Evolutionary conservation across 306 rosid species (phyloP).

Genomic region (Comarum palustre): DNA sequence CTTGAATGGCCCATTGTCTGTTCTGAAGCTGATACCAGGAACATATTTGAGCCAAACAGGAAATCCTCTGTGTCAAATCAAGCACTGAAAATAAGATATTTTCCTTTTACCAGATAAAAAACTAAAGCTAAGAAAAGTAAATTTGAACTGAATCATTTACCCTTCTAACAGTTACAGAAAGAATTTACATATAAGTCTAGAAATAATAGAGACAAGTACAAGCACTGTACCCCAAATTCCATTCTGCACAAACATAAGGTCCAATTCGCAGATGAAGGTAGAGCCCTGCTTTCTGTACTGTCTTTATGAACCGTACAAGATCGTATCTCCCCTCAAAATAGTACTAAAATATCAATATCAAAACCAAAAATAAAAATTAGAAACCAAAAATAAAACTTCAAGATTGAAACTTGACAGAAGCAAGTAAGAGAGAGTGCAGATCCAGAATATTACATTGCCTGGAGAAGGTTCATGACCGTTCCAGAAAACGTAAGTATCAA

Average conservation of each 20-base stretch:
- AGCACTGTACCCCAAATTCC: constrained; percentile 83
- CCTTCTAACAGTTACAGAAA: background rate
- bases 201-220: background rate
- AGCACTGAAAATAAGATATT: background rate
- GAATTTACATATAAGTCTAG: background rate
- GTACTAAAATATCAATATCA: constrained; percentile 51
- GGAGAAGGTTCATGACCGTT: constrained; percentile 94
- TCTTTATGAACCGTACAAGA: constrained; percentile 79
- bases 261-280: constrained; percentile 95
- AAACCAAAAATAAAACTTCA: background rate
- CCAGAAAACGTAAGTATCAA: constrained; percentile 96
- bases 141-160: background rate
- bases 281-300: constrained; percentile 83
- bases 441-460: constrained; percentile 63
- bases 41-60: constrained; percentile 98
- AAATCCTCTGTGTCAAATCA: constrained; percentile 63
- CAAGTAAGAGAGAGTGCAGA: background rate
- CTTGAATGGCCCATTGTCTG: constrained; percentile 89
- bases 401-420: constrained; percentile 15
- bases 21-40: constrained; percentile 93
- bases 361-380: background rate
- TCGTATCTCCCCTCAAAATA: constrained; percentile 90
- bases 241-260: constrained; percentile 93
- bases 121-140: background rate
- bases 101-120: background rate